Evolutionary conservation across 2,329 filamentous ascomycete genomes (phyloP).

Genomic region (Aspergillus japonicus): DNA sequence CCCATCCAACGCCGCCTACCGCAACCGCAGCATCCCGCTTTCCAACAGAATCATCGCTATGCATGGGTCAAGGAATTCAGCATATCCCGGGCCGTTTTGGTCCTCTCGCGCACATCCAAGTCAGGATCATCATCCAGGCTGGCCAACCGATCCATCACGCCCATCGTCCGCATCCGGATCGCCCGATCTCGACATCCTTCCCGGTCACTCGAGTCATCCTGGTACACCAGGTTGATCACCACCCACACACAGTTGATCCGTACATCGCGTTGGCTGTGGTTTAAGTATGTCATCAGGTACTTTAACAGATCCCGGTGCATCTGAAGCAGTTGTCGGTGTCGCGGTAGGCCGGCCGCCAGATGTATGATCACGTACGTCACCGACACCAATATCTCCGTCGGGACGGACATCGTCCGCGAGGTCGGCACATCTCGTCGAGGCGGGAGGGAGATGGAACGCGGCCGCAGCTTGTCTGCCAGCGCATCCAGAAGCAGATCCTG

Average conservation of each 20-base stretch:
- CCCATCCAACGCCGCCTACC: not conserved
- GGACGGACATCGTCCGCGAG: conserved; percentile 33
- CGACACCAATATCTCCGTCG: conserved; percentile 68
- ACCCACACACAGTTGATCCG: conserved; percentile 79
- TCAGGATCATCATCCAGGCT: conserved; percentile 67
- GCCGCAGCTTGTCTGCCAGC: conserved; percentile 72
- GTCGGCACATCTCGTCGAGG: conserved; percentile 33
- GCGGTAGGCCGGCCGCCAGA: conserved; percentile 76
- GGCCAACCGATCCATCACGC: conserved; percentile 67
- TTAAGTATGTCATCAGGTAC: conserved; percentile 70
- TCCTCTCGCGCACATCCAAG: conserved; percentile 78
- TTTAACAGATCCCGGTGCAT: conserved; percentile 73
- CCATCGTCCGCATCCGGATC: conserved; percentile 66
- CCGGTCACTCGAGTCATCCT: conserved; percentile 70
- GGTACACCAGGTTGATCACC: conserved; percentile 79
- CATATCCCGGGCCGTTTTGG: conserved; percentile 75
- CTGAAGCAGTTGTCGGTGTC: conserved; percentile 74
- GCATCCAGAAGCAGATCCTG: conserved; percentile 78
- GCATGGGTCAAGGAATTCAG: conserved; percentile 48
- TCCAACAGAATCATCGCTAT: conserved; percentile 16
- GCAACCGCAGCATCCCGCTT: not conserved
- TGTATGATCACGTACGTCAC: conserved; percentile 84
- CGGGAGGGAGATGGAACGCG: conserved; percentile 39
- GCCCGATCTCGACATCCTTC: conserved; percentile 66
- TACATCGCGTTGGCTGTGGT: conserved; percentile 69